Conservation (phyloP, 805 yeast genomes). For the Starmerella floris region DNA sequence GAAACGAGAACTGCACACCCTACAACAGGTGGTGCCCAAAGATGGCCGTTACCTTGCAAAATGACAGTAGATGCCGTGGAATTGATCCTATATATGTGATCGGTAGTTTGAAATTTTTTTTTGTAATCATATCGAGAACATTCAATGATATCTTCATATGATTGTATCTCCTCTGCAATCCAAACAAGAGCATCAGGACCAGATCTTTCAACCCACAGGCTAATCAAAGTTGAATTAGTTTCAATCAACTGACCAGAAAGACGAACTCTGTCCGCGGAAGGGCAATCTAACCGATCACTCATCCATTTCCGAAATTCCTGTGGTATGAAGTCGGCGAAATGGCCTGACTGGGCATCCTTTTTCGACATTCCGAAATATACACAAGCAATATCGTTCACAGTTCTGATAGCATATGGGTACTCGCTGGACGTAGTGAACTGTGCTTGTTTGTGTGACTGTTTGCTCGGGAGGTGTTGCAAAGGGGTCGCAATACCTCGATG, state of each 20-base stretch:
- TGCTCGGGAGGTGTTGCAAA: constrained; percentile 43
- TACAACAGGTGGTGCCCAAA: constrained; percentile 10
- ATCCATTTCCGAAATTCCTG: constrained; percentile 8
- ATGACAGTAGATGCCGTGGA: not conserved
- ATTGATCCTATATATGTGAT: constrained; percentile 5
- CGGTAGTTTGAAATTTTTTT: not conserved
- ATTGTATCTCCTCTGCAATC: constrained; percentile 55
- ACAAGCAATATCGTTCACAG: constrained; percentile 83
- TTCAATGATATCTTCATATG: no score
- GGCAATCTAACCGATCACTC: not conserved
- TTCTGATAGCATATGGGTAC: constrained; percentile 67
- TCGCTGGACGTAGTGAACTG: constrained; percentile 64
- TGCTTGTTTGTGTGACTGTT: constrained; percentile 56
- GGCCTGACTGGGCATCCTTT: constrained; percentile 44
- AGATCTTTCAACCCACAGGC: constrained; percentile 79
- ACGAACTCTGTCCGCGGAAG: not conserved
- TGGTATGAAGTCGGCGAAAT: constrained; percentile 51
- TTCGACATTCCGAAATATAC: constrained; percentile 71
- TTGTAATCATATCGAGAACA: no score
- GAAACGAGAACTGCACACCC: constrained; percentile 10
- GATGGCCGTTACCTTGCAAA: constrained; percentile 1
- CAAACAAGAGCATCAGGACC: constrained; percentile 44
- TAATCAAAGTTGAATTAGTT: constrained; percentile 56
- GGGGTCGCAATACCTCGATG: constrained; percentile 32
- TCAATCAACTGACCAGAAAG: constrained; percentile 12